Base-by-base conservation (phyloP, 192 early-diverging fungal species). In the Coemansia sp. region DNA sequence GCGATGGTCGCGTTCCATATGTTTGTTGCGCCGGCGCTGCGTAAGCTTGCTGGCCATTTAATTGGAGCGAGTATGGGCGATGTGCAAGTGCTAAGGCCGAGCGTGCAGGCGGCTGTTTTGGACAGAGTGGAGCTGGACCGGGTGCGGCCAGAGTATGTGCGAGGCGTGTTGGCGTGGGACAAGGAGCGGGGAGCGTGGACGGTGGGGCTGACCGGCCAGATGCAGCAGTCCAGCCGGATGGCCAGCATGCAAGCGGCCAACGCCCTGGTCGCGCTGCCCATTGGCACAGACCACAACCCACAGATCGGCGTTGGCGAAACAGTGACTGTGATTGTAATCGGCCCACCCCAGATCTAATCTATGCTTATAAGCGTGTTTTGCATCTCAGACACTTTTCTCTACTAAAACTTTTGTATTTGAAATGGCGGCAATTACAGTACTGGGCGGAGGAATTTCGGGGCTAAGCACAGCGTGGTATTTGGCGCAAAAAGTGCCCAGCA, bases 381-480 rank as follows among this genome's bases (percentile, higher is more conserved):
- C 9, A 35, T 35, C 32, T 35, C 32, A 35, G 32, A 38, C 23
- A n/a, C 14, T 45, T n/a, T 45, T 45, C 14, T 15, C 15, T 45
- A 12, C 5, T 56, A 5, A 2, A 37, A 2, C 17, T 51, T 17
- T 38, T 35, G 6, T 35, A 35, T 35, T 35, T 35, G 32, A 35
- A 45, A 45, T 45, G 41, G 3, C 41, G 27, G 24, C 51, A 48
- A 80, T 93, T 66, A 85, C 86, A 5, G 87, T 98, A n/a, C 76
- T 98, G 5, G 96, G 96, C 35, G 94, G 92, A 32, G 96, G 96
- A 27, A 90, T 98, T 67, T 89, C 89, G 19, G 94, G 94, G 12
- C 87, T 98, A 15, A 87, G 89, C 41, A 81, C 92, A 2, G 93
- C 93, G 3, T 94, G 87, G 85, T 91, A 90, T 75, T 75, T 93